Evolutionary conservation across 2,329 filamentous ascomycete species (phyloP), one percentile per base, ranked within the genome.

Genomic region (Colletotrichum musicola): DNA sequence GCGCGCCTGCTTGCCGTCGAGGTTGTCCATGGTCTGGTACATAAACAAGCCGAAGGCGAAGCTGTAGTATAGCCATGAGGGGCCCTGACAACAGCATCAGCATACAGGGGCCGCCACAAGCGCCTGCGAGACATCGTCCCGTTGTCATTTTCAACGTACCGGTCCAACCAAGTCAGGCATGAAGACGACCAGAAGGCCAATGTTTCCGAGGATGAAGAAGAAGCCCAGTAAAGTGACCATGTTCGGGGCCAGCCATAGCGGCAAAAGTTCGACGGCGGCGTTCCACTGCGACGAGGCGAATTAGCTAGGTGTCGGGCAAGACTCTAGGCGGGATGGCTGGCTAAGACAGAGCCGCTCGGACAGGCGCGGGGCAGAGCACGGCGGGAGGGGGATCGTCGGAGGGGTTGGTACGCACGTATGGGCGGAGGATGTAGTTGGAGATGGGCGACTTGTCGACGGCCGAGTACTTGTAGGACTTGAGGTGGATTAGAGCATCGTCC

Each of bases 21-120:
- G 92, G 80, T 99, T 99, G 84, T 99, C 96, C 92, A 99, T 95
- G 14, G 96, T 99, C 74, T 96, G 97, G 82, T 98, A 97, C 93
- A 97, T 96, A 92, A 97, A 99, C 68, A 99, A 87, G 47, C 96
- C 96, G 72, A 97, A 88, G 1, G 95, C 95, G 80, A 98, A 98
- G 82, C 94, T 97, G 78, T 93, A 97, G 84, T 97, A 98, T 20
- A 98, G 81, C 95, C 96, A 98, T 75, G 91, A 87, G 9, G 95
- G 94, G 20, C 91, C 93, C 91, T 96, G 9, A 16, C 49, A 47
- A 38, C 47, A 49, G 6, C 1, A 27, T 62, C 27, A 70, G 71
- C 71, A 61, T 60, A 56, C 25, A 30, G 50, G 44, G 62, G 64
- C 18, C 44, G 3, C 12, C 18, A 18, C 30, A 35, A 35, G 30